phyloP scores from a whole-genome alignment of 352 stramenopile species.

The Phytopythium chamaehyphon region DNA sequence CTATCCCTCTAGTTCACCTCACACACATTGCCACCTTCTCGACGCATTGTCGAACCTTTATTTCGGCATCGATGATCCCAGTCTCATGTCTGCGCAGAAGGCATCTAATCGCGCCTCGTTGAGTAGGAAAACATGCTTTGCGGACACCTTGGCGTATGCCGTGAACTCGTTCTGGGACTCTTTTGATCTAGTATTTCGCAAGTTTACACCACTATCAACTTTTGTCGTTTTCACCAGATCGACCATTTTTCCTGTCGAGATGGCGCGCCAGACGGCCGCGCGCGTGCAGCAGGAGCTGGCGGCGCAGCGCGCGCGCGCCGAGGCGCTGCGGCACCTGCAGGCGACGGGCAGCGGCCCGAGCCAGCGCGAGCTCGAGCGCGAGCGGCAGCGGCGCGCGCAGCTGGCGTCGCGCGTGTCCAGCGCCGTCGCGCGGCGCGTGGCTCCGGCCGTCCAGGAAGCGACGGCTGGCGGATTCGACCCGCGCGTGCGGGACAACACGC shows the following conservation, averaged over 20 bases:
- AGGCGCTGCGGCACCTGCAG: constrained; percentile 59
- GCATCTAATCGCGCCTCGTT: too few relatives aligned
- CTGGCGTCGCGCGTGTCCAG: constrained; percentile 42
- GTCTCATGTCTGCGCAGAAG: too few relatives aligned
- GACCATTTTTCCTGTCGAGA: neutral
- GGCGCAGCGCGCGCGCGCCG: constrained; percentile 56
- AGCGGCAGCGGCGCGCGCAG: constrained; percentile 53
- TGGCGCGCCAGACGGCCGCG: constrained; percentile 15
- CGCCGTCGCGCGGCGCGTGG: constrained; percentile 35
- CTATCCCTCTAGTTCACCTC: too few relatives aligned
- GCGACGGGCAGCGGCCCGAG: constrained; percentile 61
- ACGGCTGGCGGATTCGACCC: constrained; percentile 27
- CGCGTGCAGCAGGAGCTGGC: constrained; percentile 55
- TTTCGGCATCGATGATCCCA: too few relatives aligned
- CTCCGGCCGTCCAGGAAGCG: constrained; percentile 1
- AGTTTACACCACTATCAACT: too few relatives aligned
- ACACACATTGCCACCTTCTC: too few relatives aligned
- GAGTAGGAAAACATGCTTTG: too few relatives aligned
- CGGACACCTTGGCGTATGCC: too few relatives aligned
- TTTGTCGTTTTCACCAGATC: neutral
- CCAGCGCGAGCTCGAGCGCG: constrained; percentile 52
- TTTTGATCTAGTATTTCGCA: too few relatives aligned
- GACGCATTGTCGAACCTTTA: too few relatives aligned
- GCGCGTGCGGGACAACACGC: constrained; percentile 69
- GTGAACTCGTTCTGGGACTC: too few relatives aligned